Evolutionary conservation across 2,329 filamentous ascomycete species (phyloP), one percentile per base, ranked within the genome.

Genomic region (Ustulina deusta): DNA sequence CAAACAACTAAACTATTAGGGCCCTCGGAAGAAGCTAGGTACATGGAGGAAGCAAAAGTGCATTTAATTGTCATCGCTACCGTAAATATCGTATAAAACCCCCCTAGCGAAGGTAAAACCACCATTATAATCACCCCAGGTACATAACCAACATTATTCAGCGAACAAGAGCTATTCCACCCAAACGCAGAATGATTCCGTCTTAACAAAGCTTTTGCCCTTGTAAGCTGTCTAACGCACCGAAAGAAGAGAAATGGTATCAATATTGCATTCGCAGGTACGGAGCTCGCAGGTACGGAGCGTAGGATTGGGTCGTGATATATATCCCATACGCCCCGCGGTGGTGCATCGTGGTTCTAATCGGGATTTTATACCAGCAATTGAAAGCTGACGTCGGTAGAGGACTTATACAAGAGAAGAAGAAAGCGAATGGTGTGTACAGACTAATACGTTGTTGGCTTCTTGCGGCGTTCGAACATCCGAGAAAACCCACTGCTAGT

Each of bases 391-490:
- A 20, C 3, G 13, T 40, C 13, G 36, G n/a, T 22, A 29, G 25
- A 51, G 36, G 69, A 56, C 72, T 72, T 74, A 60, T 75, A 74
- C 72, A 71, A 71, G 61, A 59, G 49, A 65, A 6, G 2, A 42
- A 54, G 68, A 36, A 61, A 56, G 22, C 20, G 46, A 48, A 63
- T 57, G 15, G 46, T 58, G 34, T 55, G 34, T 11, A 55, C 20
- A 46, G 34, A 42, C 51, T 73, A 81, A 61, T 76, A 77, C 42
- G 76, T 73, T 6, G 74, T 72, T 10, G 80, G 77, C 78, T 85
- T 87, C 81, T 84, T 87, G 63, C 81, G 81, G 61, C 85, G 81
- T 49, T 81, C 78, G 74, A 86, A 86, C 75, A 86, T 82, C 62
- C 81, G 84, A 27, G 83, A 81, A 29, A 85, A 77, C 9, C 82